Percentiles rank a stretch among this genome's conserved stretches.
Evolutionary conservation across 768 basidiomycete genomes (phyloP).

Genomic region (Boletellus ananiceps): DNA sequence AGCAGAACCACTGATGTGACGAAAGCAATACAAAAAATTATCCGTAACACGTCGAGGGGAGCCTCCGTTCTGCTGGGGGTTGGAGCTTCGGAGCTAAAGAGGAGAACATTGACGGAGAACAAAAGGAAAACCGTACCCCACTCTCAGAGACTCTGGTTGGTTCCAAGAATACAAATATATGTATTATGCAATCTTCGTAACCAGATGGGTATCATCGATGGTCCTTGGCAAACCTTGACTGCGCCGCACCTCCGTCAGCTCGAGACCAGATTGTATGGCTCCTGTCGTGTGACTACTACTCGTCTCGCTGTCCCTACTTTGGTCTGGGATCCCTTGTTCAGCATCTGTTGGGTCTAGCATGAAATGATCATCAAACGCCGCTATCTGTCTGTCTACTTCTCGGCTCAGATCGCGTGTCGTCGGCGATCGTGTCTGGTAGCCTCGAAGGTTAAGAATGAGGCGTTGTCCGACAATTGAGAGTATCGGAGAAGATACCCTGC

Average conservation of each 20-base stretch:
- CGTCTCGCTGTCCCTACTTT: background rate
- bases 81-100: no score
- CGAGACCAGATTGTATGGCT: background rate
- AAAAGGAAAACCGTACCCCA: background rate
- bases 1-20: no score
- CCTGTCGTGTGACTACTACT: background rate
- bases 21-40: no score
- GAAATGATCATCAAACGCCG: background rate
- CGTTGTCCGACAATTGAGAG: conserved; percentile 17
- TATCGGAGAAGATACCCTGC: conserved; percentile 13
- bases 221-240: background rate
- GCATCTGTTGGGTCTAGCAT: background rate
- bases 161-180: no score
- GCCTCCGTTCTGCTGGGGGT: no score
- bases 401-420: conserved; percentile 7
- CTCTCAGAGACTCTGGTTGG: no score
- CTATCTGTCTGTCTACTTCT: conserved; percentile 19
- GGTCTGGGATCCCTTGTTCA: background rate
- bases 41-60: no score
- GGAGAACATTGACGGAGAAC: no score
- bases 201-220: background rate
- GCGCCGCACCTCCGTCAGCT: background rate
- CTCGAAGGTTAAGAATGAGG: conserved; percentile 16
- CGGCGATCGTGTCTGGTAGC: background rate
- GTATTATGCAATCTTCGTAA: background rate